Percentiles rank a stretch among this genome's conserved stretches.
Evolutionary conservation across 352 stramenopile genomes (phyloP).

Genomic region (Stephanocyclus meneghinianus): DNA sequence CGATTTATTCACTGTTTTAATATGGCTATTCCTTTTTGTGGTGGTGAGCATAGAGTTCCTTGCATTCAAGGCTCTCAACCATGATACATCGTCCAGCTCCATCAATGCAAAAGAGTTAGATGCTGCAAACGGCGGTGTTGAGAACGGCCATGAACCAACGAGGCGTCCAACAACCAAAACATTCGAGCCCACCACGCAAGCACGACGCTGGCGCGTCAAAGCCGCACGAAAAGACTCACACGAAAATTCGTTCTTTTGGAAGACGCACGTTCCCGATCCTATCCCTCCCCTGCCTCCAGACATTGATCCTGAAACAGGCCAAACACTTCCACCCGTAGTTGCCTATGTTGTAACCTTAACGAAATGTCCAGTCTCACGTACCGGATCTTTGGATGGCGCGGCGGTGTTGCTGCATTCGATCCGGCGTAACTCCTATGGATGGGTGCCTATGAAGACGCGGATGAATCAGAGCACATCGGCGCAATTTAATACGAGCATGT

Average conservation of each 20-base stretch:
- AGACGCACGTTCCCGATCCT: slow-evolving; percentile 25
- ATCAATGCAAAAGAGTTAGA: neutral
- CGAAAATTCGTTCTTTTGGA: slow-evolving; percentile 38
- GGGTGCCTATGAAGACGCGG: slow-evolving; percentile 24
- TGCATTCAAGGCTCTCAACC: neutral
- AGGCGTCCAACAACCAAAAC: neutral
- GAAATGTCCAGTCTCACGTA: slow-evolving; percentile 21
- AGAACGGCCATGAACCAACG: neutral
- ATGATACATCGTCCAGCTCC: neutral
- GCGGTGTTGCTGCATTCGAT: slow-evolving; percentile 71
- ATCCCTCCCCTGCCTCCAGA: slow-evolving; percentile 31
- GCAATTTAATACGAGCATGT: slow-evolving; percentile 4
- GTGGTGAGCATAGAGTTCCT: neutral
- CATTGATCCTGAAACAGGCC: slow-evolving; percentile 19
- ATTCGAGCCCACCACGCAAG: neutral
- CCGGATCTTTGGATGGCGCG: slow-evolving; percentile 48
- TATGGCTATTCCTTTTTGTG: neutral
- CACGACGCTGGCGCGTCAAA: slow-evolving; percentile 1
- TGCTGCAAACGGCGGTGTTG: neutral
- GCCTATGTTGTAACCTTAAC: slow-evolving; percentile 66
- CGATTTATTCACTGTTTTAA: neutral
- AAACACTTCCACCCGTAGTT: slow-evolving; percentile 40
- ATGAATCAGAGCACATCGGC: neutral
- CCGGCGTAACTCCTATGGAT: slow-evolving; percentile 46
- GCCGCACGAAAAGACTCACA: neutral